Percentiles rank a stretch among this genome's conserved stretches.
These are phyloP conservation scores for Diospyros kaki DNA, from an alignment of 148 eudicot genomes.

Conservation along the genomic window DNA sequence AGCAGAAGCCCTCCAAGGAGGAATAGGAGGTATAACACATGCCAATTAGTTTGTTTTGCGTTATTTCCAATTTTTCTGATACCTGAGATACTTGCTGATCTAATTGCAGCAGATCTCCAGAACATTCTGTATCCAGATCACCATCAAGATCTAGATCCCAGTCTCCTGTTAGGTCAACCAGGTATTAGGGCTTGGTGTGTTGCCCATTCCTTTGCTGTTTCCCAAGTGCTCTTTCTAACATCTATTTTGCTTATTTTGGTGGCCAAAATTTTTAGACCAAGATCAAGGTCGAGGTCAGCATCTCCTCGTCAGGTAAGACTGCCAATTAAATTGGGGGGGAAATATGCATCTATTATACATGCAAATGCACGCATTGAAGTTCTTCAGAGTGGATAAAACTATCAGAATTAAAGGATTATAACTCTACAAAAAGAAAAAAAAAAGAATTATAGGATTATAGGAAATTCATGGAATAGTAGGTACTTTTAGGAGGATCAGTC, in stretches of 20 bases:
- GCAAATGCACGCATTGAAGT: background rate
- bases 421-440: too few species aligned
- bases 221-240: background rate
- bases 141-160: constrained; percentile 67
- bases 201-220: background rate
- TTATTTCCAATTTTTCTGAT: background rate
- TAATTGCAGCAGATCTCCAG: constrained; percentile 56
- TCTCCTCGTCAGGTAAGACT: constrained; percentile 25
- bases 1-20: constrained; percentile 59
- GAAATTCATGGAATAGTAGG: background rate
- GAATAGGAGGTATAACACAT: constrained; percentile 50
- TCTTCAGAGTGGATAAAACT: too few species aligned
- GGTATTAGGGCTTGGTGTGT: constrained; percentile 34
- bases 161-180: constrained; percentile 66
- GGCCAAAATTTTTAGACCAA: constrained; percentile 18
- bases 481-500: background rate
- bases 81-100: constrained; percentile 5
- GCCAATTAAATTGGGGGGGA: background rate
- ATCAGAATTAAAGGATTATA: background rate
- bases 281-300: constrained; percentile 22
- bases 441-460: background rate
- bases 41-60: background rate
- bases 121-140: constrained; percentile 66
- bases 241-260: background rate
- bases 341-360: background rate